Base-by-base conservation (phyloP, 1,139 yeast species). In the Protomyces lactucae-debilis region DNA sequence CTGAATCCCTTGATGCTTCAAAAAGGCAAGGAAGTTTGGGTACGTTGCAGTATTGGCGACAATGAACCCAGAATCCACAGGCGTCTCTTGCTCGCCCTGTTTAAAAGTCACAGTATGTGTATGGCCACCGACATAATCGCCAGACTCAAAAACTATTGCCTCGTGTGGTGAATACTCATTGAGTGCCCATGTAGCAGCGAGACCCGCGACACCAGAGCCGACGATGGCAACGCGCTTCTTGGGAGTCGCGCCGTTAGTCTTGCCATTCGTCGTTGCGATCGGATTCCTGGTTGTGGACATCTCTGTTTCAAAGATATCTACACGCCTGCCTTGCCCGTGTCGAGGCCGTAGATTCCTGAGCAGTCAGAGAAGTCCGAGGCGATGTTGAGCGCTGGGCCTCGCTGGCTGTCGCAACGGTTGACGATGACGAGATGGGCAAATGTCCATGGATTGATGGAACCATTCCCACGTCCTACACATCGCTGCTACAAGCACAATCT, bases 201-300 rank as follows among this genome's bases (percentile, higher is more conserved):
- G 23, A n/a, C 68, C 68, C 0, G 67, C 23, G 36, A 66, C 63
- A 21, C 68, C 68, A 25, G 65, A 28, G 10, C 68, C 68, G 16
- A 66, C 60, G 10, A 66, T 52, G n/a, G 67, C 66, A 18, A 61
- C 55, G 14, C 57, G 28, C 52, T 59, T 59, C n/a, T 43, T 43
- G 8, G 18, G 43, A n/a, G 48, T 2, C 5, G 43, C 43, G 16
- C 16, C 43, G 9, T 37, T n/a, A 4, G 43, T 1, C 16, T 5
- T 37, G 48, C 48, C 48, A 10, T 43, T 43, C 5, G 48, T 43
- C 14, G 23, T 10, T 3, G 48, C 48, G 12, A 43, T 10, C 2
- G 48, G 48, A 43, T 16, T 43, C 9, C 23, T 18, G 4, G 23
- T n/a, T 21, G 48, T 16, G 14, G 48, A 43, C 48, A 43, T 43